These are phyloP conservation scores for Beverwykella pulmonaria DNA, from an alignment of 495 filamentous ascomycete species.

Conservation along the genomic window DNA sequence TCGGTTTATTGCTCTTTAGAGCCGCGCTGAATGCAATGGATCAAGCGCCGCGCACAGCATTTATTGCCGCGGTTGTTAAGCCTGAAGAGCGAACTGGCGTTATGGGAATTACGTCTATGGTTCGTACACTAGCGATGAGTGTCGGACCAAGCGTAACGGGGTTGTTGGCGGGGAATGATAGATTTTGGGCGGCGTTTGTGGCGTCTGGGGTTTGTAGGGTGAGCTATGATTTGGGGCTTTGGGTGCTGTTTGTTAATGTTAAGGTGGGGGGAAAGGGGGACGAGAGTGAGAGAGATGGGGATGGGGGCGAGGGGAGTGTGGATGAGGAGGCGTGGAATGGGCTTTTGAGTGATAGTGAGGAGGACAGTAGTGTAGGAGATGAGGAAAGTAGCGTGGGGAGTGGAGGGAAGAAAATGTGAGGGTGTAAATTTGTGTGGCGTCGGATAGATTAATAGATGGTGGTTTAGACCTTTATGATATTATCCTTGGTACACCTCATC, in stretches of 20 bases:
- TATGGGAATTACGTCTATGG: slow-evolving; percentile 45
- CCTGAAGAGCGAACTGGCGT: slow-evolving; percentile 74
- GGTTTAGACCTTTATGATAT: too few species aligned
- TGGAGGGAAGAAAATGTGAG: neutral
- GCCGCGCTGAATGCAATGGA: slow-evolving; percentile 78
- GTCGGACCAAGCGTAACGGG: slow-evolving; percentile 71
- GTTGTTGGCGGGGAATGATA: slow-evolving; percentile 60
- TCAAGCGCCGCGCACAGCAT: slow-evolving; percentile 75
- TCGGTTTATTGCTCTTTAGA: slow-evolving; percentile 63
- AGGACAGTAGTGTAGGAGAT: neutral
- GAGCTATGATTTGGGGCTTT: slow-evolving; percentile 60
- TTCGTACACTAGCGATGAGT: slow-evolving; percentile 44
- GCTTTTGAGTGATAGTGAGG: slow-evolving; percentile 29
- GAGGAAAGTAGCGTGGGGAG: slow-evolving; percentile 6
- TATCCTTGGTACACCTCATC: too few species aligned
- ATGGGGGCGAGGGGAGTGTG: slow-evolving; percentile 6
- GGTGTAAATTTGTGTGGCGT: too few species aligned
- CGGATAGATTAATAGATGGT: too few species aligned
- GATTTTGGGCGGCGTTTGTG: slow-evolving; percentile 73
- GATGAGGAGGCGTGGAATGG: slow-evolving; percentile 21
- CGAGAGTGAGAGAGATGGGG: slow-evolving; percentile 12
- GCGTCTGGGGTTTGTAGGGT: slow-evolving; percentile 70
- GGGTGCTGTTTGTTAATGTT: slow-evolving; percentile 28
- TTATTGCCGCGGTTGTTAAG: slow-evolving; percentile 71
- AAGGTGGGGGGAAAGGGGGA: neutral